Conservation (phyloP, 2,329 filamentous ascomycete species). For the Laburnicola sp. region DNA sequence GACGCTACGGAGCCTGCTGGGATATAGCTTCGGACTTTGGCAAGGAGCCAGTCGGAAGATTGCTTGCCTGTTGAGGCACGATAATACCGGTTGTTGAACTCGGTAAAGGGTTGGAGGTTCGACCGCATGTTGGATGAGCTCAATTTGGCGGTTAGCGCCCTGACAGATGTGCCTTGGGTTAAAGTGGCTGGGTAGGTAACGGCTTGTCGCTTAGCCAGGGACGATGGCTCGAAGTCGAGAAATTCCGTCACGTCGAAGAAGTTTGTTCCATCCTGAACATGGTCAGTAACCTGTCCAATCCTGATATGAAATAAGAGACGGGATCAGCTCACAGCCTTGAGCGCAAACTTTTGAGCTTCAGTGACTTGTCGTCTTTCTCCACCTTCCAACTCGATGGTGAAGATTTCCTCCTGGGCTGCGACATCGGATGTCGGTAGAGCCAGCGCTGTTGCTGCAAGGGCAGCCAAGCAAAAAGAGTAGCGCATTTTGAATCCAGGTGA, state of each 20-base stretch:
- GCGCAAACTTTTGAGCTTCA: slow-evolving; percentile 86
- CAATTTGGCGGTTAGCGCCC: slow-evolving; percentile 1
- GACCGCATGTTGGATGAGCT: slow-evolving; percentile 5
- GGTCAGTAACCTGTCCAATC: background rate
- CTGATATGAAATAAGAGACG: background rate
- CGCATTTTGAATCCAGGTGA: background rate
- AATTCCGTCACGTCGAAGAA: slow-evolving; percentile 15
- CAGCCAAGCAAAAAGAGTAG: slow-evolving; percentile 1
- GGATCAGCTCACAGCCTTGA: slow-evolving; percentile 66
- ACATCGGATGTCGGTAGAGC: slow-evolving; percentile 6
- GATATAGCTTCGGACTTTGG: slow-evolving; percentile 70
- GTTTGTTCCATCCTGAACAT: slow-evolving; percentile 7
- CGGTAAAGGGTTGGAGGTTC: slow-evolving; percentile 10
- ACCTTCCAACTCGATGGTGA: slow-evolving; percentile 75
- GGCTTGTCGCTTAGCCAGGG: slow-evolving; percentile 1
- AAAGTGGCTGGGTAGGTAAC: slow-evolving; percentile 8
- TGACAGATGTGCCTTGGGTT: slow-evolving; percentile 7
- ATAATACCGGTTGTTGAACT: slow-evolving; percentile 12
- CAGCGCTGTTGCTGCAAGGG: slow-evolving; percentile 1
- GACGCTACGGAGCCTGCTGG: slow-evolving; percentile 70
- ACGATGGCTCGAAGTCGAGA: slow-evolving; percentile 1
- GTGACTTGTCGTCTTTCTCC: slow-evolving; percentile 80
- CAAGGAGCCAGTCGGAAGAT: slow-evolving; percentile 83
- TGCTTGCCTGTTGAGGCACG: slow-evolving; percentile 60
- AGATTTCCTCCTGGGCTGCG: slow-evolving; percentile 48